phyloP scores from a whole-genome alignment of 2,329 filamentous ascomycete species.

The Aspergillus uvarum region DNA sequence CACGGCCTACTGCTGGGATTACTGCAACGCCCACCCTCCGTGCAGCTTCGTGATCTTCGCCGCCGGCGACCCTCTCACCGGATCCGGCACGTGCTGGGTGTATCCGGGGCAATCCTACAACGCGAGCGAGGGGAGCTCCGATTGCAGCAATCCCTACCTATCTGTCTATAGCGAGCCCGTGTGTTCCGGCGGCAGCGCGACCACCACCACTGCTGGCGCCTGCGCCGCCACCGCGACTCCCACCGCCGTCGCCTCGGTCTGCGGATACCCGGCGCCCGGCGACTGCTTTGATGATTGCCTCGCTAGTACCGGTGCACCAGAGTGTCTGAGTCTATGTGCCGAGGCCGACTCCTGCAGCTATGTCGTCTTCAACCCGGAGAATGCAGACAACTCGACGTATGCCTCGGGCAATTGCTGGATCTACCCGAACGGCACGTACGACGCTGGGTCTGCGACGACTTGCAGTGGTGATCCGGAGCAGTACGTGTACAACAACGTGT shows the following conservation, averaged over 20 bases:
- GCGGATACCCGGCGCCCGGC: slow-evolving; percentile 30
- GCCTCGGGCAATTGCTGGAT: slow-evolving; percentile 31
- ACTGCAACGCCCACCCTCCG: slow-evolving; percentile 31
- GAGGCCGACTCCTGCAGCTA: too few species aligned
- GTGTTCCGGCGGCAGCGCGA: slow-evolving; percentile 13
- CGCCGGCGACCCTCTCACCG: slow-evolving; percentile 28
- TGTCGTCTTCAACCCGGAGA: slow-evolving; percentile 21
- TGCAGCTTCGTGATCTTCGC: slow-evolving; percentile 34
- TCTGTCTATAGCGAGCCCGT: too few species aligned
- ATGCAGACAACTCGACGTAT: slow-evolving; percentile 23
- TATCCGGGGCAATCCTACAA: too few species aligned
- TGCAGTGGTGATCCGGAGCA: slow-evolving; percentile 28
- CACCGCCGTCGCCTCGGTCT: slow-evolving; percentile 30
- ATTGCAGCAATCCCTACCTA: too few species aligned
- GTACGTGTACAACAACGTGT: slow-evolving; percentile 33
- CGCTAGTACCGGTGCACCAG: too few species aligned
- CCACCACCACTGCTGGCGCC: slow-evolving; percentile 21
- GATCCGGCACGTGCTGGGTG: slow-evolving; percentile 20
- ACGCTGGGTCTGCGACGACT: slow-evolving; percentile 19
- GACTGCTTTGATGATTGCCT: slow-evolving; percentile 16
- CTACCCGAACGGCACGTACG: slow-evolving; percentile 29
- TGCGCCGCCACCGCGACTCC: slow-evolving; percentile 32
- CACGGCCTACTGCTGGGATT: slow-evolving; percentile 28
- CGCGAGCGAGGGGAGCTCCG: too few species aligned
- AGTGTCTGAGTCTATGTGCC: too few species aligned